These are phyloP conservation scores for Theobroma cacao DNA, from an alignment of 345 rosid genomes.

Conservation along the genomic window DNA sequence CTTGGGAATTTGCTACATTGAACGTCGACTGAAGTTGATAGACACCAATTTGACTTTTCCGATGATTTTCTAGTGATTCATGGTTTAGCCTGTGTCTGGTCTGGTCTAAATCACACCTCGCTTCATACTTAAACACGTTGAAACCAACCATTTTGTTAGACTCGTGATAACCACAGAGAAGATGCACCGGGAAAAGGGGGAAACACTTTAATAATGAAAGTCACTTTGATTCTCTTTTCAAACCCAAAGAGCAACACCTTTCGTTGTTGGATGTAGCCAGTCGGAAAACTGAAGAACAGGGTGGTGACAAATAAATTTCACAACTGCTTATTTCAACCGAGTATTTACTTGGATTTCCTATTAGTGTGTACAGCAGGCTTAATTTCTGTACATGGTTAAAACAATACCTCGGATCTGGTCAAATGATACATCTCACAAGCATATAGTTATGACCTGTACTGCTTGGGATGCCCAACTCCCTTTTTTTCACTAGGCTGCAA, in stretches of 20 bases:
- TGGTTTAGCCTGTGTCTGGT: not conserved
- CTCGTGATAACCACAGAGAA: not conserved
- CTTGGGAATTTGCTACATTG: not conserved
- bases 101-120: not conserved
- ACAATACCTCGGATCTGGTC: not conserved
- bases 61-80: not conserved
- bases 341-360: conserved; percentile 28
- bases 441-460: conserved; percentile 20
- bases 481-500: conserved; percentile 15
- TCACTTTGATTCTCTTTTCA: not conserved
- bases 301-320: too few relatives aligned
- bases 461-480: conserved; percentile 44
- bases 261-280: conserved; percentile 11
- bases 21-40: not conserved
- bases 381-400: conserved; percentile 34
- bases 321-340: conserved; percentile 14
- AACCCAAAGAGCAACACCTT: conserved; percentile 19
- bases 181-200: not conserved
- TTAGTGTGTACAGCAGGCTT: conserved; percentile 19
- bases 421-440: conserved; percentile 39
- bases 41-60: not conserved
- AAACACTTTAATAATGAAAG: not conserved
- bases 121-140: too few relatives aligned
- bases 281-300: not conserved
- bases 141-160: not conserved